These are phyloP conservation scores for Pulveroboletus frians DNA, from an alignment of 768 basidiomycete species.

Conservation along the genomic window DNA sequence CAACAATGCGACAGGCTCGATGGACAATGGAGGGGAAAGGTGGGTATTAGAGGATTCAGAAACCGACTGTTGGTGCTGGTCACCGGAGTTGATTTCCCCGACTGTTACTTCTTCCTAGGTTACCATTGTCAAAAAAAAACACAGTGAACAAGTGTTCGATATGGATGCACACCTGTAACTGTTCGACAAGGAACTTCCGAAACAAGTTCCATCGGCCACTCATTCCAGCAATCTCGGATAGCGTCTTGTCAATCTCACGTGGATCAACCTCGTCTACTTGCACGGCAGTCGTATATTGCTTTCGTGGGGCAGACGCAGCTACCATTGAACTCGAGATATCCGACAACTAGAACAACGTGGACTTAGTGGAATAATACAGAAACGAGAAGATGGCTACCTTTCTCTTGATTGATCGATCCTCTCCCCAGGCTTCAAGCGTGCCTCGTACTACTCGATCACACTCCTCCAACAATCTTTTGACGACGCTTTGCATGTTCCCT, in stretches of 20 bases:
- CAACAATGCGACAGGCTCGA: slow-evolving; percentile 26
- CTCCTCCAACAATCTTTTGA: slow-evolving; percentile 72
- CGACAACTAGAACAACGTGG: slow-evolving; percentile 34
- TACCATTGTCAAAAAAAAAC: slow-evolving; percentile 1
- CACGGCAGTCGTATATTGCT: slow-evolving; percentile 26
- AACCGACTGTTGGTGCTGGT: neutral
- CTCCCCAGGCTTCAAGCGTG: slow-evolving; percentile 82
- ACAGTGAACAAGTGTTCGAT: neutral
- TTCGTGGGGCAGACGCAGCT: slow-evolving; percentile 29
- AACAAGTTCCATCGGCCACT: slow-evolving; percentile 90
- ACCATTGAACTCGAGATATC: slow-evolving; percentile 42
- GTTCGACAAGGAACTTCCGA: slow-evolving; percentile 76
- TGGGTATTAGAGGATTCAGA: neutral
- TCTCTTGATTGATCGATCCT: slow-evolving; percentile 78
- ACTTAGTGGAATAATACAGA: slow-evolving; percentile 1
- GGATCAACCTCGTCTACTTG: slow-evolving; percentile 71
- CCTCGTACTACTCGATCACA: slow-evolving; percentile 78
- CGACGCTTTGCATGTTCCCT: slow-evolving; percentile 80
- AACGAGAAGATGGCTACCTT: slow-evolving; percentile 45
- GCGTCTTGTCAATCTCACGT: slow-evolving; percentile 82
- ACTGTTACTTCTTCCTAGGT: slow-evolving; percentile 17
- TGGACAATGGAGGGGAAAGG: neutral
- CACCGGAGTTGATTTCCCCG: neutral
- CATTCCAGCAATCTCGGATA: slow-evolving; percentile 89
- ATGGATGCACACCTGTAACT: slow-evolving; percentile 49